These are phyloP conservation scores for Neofusicoccum cordaticola DNA, from an alignment of 2,329 filamentous ascomycete genomes.

Conservation along the genomic window DNA sequence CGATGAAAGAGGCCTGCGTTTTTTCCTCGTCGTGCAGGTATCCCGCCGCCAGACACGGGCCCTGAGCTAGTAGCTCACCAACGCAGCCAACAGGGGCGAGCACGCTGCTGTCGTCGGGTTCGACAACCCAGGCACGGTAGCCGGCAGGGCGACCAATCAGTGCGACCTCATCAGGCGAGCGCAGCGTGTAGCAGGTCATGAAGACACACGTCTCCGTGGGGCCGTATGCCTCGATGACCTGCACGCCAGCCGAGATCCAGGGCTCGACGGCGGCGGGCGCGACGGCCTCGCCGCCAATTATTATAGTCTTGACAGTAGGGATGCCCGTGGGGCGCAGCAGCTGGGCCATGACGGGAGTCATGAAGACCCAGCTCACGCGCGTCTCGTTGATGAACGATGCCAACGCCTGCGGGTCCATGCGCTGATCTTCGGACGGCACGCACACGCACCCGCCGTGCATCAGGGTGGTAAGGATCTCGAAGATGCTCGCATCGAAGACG, in stretches of 20 bases:
- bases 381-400: conserved; percentile 28
- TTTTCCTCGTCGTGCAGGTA: conserved; percentile 33
- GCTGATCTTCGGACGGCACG: conserved; percentile 41
- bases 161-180: neutral
- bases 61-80: conserved; percentile 36
- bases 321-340: conserved; percentile 35
- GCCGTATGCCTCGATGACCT: neutral
- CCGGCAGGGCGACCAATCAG: neutral
- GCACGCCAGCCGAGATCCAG: conserved; percentile 14
- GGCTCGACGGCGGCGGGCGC: conserved; percentile 5
- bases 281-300: conserved; percentile 34
- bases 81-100: conserved; percentile 33
- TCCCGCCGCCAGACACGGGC: conserved; percentile 32
- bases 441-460: conserved; percentile 39
- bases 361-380: conserved; percentile 27
- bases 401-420: conserved; percentile 39
- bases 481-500: conserved; percentile 33
- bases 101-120: conserved; percentile 25
- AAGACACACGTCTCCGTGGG: neutral
- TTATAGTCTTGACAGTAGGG: conserved; percentile 33
- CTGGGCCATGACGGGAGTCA: conserved; percentile 38
- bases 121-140: conserved; percentile 25
- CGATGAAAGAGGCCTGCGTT: conserved; percentile 30
- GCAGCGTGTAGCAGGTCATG: conserved; percentile 20
- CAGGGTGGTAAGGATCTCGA: conserved; percentile 34